Percentiles rank a stretch among this genome's conserved stretches.
Evolutionary conservation across 1,284 basidiomycete species (phyloP).

Genomic region (Pseudozyma pruni): DNA sequence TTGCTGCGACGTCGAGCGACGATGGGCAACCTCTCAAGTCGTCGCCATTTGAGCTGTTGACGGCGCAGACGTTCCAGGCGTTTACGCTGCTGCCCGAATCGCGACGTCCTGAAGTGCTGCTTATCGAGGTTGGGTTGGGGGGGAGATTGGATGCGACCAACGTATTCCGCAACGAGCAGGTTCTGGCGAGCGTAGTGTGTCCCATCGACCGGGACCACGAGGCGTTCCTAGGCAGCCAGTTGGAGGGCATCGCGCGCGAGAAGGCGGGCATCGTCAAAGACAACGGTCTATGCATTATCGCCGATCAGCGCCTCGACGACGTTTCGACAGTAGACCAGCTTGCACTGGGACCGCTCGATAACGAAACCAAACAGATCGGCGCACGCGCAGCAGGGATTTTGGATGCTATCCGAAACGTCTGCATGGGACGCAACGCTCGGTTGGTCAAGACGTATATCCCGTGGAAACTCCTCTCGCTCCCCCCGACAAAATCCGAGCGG

Average conservation of each 20-base stretch:
- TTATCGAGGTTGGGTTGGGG: conserved; percentile 95
- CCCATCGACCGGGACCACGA: conserved; percentile 93
- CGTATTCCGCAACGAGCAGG: conserved; percentile 76
- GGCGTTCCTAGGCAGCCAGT: conserved; percentile 81
- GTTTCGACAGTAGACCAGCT: conserved; percentile 19
- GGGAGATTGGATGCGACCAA: conserved; percentile 94
- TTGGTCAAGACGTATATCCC: conserved; percentile 51
- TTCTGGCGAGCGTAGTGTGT: conserved; percentile 82
- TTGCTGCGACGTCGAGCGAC: conserved; percentile 71
- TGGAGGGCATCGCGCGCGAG: conserved; percentile 80
- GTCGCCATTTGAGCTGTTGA: conserved; percentile 62
- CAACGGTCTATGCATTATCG: conserved; percentile 79
- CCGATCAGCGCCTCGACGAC: conserved; percentile 66
- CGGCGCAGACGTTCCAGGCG: conserved; percentile 70
- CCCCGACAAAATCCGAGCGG: conserved; percentile 21
- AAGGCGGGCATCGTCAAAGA: conserved; percentile 84
- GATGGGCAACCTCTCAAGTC: conserved; percentile 45
- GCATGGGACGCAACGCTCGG: conserved; percentile 35
- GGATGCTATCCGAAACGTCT: conserved; percentile 44
- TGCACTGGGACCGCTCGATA: conserved; percentile 36
- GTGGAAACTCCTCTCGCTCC: conserved; percentile 36
- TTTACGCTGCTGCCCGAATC: conserved; percentile 64
- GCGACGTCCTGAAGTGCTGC: conserved; percentile 77
- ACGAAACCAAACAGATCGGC: conserved; percentile 40
- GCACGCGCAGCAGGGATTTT: conserved; percentile 42